Percentiles rank a stretch among this genome's conserved stretches.
Conservation (phyloP, 306 rosid genomes). For the Neltuma alba region DNA sequence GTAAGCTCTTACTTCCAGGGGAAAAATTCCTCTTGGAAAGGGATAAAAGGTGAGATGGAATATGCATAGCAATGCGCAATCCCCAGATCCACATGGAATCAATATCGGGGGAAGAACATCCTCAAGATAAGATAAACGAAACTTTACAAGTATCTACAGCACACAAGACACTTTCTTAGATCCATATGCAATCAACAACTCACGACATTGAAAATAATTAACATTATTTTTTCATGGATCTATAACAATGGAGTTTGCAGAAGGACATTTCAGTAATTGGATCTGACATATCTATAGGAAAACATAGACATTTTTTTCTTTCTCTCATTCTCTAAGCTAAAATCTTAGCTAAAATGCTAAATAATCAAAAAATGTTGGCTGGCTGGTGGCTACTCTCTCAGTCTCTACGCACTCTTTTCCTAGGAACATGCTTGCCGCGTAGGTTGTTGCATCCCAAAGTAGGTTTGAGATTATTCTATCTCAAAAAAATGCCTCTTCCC, state of each 20-base stretch:
- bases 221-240: neutral
- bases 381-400: neutral
- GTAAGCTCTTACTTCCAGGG: neutral
- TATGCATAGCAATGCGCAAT: no score
- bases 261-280: neutral
- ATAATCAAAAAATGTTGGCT: neutral
- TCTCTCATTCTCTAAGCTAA: neutral
- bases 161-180: neutral
- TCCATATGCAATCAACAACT: constrained; percentile 16
- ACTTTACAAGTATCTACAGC: neutral
- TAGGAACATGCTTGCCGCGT: constrained; percentile 9
- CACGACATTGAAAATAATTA: neutral
- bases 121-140: constrained; percentile 17
- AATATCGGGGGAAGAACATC: constrained; percentile 12
- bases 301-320: neutral
- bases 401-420: neutral
- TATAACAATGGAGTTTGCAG: constrained; percentile 15
- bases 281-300: neutral
- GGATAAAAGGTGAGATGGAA: neutral
- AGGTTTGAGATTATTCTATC: constrained; percentile 12
- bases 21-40: neutral
- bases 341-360: neutral
- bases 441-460: neutral
- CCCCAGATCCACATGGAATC: no score
- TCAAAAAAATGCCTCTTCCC: constrained; percentile 13